These are phyloP conservation scores for Rosa hybrid DNA, from an alignment of 331 rosid species.

Conservation along the genomic window DNA sequence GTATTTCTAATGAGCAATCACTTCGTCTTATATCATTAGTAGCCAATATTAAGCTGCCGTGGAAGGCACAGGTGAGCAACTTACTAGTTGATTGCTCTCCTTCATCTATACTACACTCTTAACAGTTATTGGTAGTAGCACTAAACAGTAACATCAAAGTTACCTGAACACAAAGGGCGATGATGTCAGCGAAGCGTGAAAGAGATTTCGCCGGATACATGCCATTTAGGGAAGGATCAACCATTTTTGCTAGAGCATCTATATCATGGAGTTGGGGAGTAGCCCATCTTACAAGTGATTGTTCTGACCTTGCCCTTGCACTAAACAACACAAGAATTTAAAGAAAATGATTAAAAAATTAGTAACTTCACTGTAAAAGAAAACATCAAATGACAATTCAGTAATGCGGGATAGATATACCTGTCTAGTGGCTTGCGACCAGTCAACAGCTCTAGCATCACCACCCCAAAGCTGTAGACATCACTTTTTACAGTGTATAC, in stretches of 20 bases:
- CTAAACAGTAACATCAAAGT: constrained; percentile 11
- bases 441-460: constrained; percentile 90
- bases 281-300: constrained; percentile 98
- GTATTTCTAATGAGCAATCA: background rate
- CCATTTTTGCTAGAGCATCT: constrained; percentile 97
- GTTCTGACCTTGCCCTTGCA: constrained; percentile 85
- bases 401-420: constrained; percentile 35
- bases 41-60: background rate
- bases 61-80: background rate
- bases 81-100: background rate
- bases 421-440: constrained; percentile 99
- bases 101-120: background rate
- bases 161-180: constrained; percentile 99
- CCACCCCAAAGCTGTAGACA: constrained; percentile 99
- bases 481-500: constrained; percentile 94
- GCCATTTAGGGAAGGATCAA: constrained; percentile 84
- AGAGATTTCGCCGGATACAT: constrained; percentile 98
- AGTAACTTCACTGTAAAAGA: background rate
- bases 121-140: constrained; percentile 1
- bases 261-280: constrained; percentile 99
- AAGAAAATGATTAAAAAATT: constrained; percentile 8
- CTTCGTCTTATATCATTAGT: background rate
- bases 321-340: constrained; percentile 34
- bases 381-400: constrained; percentile 21
- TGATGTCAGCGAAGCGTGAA: constrained; percentile 92